phyloP scores from a whole-genome alignment of 495 filamentous ascomycete species.

The Neurospora sp. region DNA sequence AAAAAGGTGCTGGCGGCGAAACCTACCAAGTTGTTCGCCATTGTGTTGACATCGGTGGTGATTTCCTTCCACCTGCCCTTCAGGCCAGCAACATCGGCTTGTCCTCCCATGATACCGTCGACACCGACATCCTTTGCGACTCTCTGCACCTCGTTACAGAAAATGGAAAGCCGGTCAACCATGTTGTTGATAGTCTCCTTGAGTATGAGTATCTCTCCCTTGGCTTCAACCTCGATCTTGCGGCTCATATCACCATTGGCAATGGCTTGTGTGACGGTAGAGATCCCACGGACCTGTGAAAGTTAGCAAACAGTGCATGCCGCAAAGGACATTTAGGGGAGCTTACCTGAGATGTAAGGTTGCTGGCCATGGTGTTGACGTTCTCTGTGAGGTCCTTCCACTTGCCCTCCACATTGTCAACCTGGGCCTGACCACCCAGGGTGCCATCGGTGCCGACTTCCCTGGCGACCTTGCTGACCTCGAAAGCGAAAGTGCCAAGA shows the following conservation, averaged over 20 bases:
- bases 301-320: constrained; percentile 4
- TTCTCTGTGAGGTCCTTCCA: constrained; percentile 99
- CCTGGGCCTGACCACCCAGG: constrained; percentile 89
- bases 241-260: constrained; percentile 87
- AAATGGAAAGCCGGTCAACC: constrained; percentile 91
- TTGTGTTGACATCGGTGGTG: constrained; percentile 94
- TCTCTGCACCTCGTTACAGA: constrained; percentile 93
- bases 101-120: constrained; percentile 97
- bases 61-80: constrained; percentile 98
- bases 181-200: constrained; percentile 99
- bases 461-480: constrained; percentile 96
- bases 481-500: constrained; percentile 91
- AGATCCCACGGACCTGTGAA: constrained; percentile 73
- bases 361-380: constrained; percentile 89
- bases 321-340: not conserved
- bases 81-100: constrained; percentile 89
- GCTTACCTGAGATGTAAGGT: constrained; percentile 71
- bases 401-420: constrained; percentile 96
- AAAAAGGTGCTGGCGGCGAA: not conserved
- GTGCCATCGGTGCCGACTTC: constrained; percentile 98
- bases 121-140: constrained; percentile 97
- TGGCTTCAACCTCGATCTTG: constrained; percentile 91
- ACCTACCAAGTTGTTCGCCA: constrained; percentile 81
- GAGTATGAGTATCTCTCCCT: constrained; percentile 86
- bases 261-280: constrained; percentile 94